These are phyloP conservation scores for Rhododendron griersonianum DNA, from an alignment of 148 eudicot species.

Conservation along the genomic window DNA sequence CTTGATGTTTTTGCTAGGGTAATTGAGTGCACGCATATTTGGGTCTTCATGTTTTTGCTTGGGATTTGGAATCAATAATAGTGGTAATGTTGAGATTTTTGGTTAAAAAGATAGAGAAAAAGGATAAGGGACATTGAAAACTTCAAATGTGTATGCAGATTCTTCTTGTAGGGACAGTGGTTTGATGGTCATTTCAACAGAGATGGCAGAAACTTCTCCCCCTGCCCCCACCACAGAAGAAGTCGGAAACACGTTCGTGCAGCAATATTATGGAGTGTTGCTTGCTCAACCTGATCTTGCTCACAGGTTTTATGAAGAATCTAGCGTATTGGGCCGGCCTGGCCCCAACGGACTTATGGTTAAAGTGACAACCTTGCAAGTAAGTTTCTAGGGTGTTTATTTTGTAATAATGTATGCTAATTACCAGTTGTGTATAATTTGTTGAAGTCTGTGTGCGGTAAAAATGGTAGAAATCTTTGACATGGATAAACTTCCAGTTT, in stretches of 20 bases:
- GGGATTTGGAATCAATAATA: not conserved
- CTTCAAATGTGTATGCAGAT: not conserved
- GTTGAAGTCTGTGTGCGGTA: not conserved
- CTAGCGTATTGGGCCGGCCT: conserved; percentile 51
- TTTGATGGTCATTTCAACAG: conserved; percentile 13
- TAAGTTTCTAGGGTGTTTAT: conserved; percentile 20
- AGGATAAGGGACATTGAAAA: not conserved
- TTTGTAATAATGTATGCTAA: too few species aligned
- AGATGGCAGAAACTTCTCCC: conserved; percentile 44
- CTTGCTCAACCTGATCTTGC: conserved; percentile 33
- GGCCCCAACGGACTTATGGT: conserved; percentile 30
- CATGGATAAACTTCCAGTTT: not conserved
- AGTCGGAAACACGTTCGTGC: conserved; percentile 52
- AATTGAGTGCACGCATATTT: not conserved
- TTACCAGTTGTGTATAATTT: not conserved
- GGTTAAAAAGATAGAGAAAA: not conserved
- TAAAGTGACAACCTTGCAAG: conserved; percentile 42
- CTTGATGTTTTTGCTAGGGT: not conserved
- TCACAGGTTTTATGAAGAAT: conserved; percentile 51
- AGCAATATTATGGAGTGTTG: conserved; percentile 40
- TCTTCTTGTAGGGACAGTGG: not conserved
- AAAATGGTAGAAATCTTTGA: not conserved
- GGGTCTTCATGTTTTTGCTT: not conserved
- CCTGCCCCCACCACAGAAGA: conserved; percentile 17
- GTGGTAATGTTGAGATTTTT: not conserved